Percentiles rank a stretch among this genome's conserved stretches.
Conservation (phyloP, 1,284 basidiomycete genomes). For the Pseudozyma sp. region DNA sequence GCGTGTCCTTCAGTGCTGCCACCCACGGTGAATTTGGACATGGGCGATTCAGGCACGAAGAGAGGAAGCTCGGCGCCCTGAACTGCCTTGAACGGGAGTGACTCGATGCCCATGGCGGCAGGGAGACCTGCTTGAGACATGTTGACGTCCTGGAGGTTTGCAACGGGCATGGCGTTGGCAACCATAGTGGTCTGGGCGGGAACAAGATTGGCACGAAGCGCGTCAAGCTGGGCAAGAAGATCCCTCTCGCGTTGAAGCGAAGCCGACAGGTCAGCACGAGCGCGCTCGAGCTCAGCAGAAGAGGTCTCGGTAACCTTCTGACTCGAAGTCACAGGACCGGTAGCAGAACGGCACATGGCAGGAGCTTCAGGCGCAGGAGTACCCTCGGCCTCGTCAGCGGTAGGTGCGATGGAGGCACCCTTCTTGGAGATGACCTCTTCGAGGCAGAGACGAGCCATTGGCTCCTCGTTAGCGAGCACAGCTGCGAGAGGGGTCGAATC, state of each 20-base stretch:
- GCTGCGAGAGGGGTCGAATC: slow-evolving; percentile 35
- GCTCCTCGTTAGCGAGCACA: slow-evolving; percentile 47
- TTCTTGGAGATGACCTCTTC: slow-evolving; percentile 55
- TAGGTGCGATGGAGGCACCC: slow-evolving; percentile 59
- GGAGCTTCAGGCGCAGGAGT: slow-evolving; percentile 31
- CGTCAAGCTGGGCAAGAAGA: slow-evolving; percentile 28
- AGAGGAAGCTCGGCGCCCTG: slow-evolving; percentile 46
- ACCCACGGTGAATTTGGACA: slow-evolving; percentile 38
- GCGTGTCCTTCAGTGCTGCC: slow-evolving; percentile 10
- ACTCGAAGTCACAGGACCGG: slow-evolving; percentile 1
- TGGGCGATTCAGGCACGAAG: slow-evolving; percentile 39
- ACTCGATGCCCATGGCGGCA: slow-evolving; percentile 6
- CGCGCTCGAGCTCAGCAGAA: slow-evolving; percentile 41
- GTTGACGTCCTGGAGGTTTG: slow-evolving; percentile 16
- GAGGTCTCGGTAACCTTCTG: slow-evolving; percentile 4
- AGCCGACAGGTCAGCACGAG: slow-evolving; percentile 37
- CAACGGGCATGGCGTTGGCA: slow-evolving; percentile 7
- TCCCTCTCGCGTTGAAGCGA: slow-evolving; percentile 27
- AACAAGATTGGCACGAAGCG: slow-evolving; percentile 29
- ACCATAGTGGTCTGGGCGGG: slow-evolving; percentile 15
- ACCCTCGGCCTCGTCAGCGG: slow-evolving; percentile 44
- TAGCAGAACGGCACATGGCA: slow-evolving; percentile 1
- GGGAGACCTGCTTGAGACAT: slow-evolving; percentile 9
- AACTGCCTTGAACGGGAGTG: slow-evolving; percentile 31
- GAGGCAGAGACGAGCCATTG: slow-evolving; percentile 46